phyloP scores from a whole-genome alignment of 768 basidiomycete genomes.

The Naganishia kalamii region DNA sequence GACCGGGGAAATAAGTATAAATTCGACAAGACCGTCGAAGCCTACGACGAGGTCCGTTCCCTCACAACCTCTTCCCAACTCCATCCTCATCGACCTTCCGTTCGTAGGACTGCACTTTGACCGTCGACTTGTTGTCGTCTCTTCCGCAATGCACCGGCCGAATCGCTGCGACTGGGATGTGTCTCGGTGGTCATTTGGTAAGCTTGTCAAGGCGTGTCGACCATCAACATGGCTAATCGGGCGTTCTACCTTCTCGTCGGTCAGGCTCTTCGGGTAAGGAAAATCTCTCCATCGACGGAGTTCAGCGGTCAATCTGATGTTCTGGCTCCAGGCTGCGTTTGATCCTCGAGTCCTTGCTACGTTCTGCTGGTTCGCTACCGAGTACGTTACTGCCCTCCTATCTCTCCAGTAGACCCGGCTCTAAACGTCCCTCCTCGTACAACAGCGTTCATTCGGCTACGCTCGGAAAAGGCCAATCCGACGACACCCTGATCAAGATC shows the following conservation, averaged over 20 bases:
- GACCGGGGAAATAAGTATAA: conserved; percentile 92
- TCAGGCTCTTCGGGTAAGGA: conserved; percentile 34
- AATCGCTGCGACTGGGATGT: conserved; percentile 54
- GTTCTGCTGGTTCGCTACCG: conserved; percentile 93
- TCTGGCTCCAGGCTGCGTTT: conserved; percentile 65
- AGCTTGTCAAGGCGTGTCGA: neutral
- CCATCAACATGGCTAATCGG: neutral
- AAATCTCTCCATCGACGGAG: neutral
- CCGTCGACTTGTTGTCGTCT: conserved; percentile 67
- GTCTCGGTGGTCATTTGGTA: conserved; percentile 39
- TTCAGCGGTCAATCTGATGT: neutral
- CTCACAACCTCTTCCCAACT: neutral
- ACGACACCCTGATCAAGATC: conserved; percentile 71
- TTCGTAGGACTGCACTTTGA: conserved; percentile 65
- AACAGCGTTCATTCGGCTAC: conserved; percentile 66
- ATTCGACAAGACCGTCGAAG: conserved; percentile 80
- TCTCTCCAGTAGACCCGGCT: neutral
- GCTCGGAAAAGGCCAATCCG: conserved; percentile 71
- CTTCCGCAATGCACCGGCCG: conserved; percentile 82
- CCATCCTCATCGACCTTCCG: neutral
- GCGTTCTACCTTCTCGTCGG: neutral
- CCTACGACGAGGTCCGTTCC: conserved; percentile 70
- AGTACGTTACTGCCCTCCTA: conserved; percentile 47
- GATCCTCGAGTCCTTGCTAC: conserved; percentile 73
- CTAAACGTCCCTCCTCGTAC: neutral